Base-by-base conservation (phyloP, 768 basidiomycete genomes). In the Collybia sp. region DNA sequence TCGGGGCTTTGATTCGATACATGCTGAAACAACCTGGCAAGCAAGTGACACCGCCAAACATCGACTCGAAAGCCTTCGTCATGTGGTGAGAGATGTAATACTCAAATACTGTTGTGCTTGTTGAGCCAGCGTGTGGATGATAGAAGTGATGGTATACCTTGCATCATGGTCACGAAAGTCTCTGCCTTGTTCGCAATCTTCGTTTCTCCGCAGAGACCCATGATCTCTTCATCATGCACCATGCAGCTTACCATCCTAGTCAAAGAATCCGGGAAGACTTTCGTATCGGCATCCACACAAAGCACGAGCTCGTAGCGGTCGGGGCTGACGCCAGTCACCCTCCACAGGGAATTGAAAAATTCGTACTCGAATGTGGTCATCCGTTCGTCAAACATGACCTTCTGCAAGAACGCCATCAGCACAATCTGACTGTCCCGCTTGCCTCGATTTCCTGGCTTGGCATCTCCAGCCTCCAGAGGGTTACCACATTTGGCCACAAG, bases 311-410 rank as follows among this genome's bases (percentile, higher is more conserved):
- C 95, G 63, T 94, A 99, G 47, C 86, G 82, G 70, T 98, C 96
- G 5, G 96, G 95, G 61, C 88, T 88, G 49, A 99, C 83, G 20
- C 96, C 96, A 12, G 94, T 95, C 36, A 82, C 87, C 44, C 95
- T 73, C 96, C 96, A 99, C 15, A 98, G 73, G 44, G 92, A 85
- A 67, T 99, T 99, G 83, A 99, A 99, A 67, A 98, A 97, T 68
- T 98, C 96, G 64, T 98, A 98, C 70, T 98, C 96, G 63, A 99
- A 94, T 45, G 91, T 95, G 50, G 95, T 96, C 95, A 99, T 98
- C 43, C 96, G 83, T 72, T 99, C 96, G 67, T 99, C 96, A 56
- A 98, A 98, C 94, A 99, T 96, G 57, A 98, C 93, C 65, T 96
- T 98, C 67, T 99, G 96, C 62, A 98, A 72, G 77, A 98, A 98